phyloP scores from a whole-genome alignment of 2,329 filamentous ascomycete species.

The Tolypocladium tropicale region DNA sequence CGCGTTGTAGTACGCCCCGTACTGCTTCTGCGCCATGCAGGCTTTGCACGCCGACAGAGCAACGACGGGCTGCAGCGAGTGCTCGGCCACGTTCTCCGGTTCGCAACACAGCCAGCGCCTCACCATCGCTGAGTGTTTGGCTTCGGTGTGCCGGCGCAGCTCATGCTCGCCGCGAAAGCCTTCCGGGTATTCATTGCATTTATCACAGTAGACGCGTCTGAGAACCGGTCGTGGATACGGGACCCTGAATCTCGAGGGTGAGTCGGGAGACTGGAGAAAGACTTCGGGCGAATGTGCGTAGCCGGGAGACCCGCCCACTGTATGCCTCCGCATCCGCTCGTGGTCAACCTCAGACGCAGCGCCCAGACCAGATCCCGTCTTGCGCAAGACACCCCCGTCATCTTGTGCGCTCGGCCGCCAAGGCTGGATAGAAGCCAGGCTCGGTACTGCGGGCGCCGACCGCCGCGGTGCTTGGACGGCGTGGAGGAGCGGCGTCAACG shows the following conservation, averaged over 20 bases:
- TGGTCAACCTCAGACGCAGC: slow-evolving; percentile 5
- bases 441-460: slow-evolving; percentile 2
- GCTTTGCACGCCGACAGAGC: slow-evolving; percentile 46
- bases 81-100: slow-evolving; percentile 27
- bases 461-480: slow-evolving; percentile 2
- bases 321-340: slow-evolving; percentile 26
- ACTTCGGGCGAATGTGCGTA: slow-evolving; percentile 27
- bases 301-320: slow-evolving; percentile 34
- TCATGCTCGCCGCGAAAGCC: slow-evolving; percentile 91
- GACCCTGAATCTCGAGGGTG: slow-evolving; percentile 22
- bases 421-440: neutral
- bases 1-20: slow-evolving; percentile 49
- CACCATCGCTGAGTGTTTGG: slow-evolving; percentile 44
- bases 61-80: slow-evolving; percentile 35
- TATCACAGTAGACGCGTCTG: slow-evolving; percentile 63
- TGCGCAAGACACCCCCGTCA: slow-evolving; percentile 3
- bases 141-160: slow-evolving; percentile 55
- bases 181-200: slow-evolving; percentile 72
- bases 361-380: neutral
- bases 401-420: slow-evolving; percentile 7
- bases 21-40: slow-evolving; percentile 45
- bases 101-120: slow-evolving; percentile 48
- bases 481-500: slow-evolving; percentile 5
- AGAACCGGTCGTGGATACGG: slow-evolving; percentile 47
- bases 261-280: slow-evolving; percentile 31